Conservation (phyloP, 225 moss, liverwort and hornwort genomes). For the Marchantia paleacea region DNA sequence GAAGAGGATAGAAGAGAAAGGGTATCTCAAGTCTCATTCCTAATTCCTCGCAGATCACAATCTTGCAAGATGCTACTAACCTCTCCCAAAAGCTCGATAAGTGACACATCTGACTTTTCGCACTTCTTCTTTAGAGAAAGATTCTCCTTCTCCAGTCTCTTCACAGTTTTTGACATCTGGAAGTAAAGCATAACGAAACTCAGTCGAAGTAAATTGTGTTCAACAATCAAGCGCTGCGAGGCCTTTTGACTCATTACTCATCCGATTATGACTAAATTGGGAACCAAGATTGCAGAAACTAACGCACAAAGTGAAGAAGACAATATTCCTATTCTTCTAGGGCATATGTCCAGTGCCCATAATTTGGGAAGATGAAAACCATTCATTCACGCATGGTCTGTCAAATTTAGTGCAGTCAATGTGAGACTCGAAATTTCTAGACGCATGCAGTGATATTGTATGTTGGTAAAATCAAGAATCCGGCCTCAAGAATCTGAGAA, state of each 20-base stretch:
- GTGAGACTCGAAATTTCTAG: too few relatives aligned
- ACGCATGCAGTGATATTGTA: too few relatives aligned
- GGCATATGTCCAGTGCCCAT: background rate
- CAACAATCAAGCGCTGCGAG: background rate
- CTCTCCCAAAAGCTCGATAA: slow-evolving; percentile 91
- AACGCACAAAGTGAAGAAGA: too few relatives aligned
- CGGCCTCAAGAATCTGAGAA: background rate
- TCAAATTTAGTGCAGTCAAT: too few relatives aligned
- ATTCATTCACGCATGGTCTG: too few relatives aligned
- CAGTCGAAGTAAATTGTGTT: background rate
- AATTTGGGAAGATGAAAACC: too few relatives aligned
- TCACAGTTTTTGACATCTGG: slow-evolving; percentile 94
- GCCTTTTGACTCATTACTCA: too few relatives aligned
- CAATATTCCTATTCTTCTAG: background rate
- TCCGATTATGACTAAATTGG: too few relatives aligned
- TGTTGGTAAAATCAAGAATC: background rate
- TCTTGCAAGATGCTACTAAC: slow-evolving; percentile 29
- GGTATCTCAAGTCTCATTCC: too few relatives aligned
- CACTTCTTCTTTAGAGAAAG: slow-evolving; percentile 76
- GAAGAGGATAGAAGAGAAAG: background rate
- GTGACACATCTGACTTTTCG: slow-evolving; percentile 91
- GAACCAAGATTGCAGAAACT: background rate
- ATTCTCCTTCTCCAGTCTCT: slow-evolving; percentile 95
- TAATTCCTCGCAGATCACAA: background rate
- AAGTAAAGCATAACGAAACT: background rate